phyloP scores from a whole-genome alignment of 2,329 filamentous ascomycete species.

The Dothistroma pini region DNA sequence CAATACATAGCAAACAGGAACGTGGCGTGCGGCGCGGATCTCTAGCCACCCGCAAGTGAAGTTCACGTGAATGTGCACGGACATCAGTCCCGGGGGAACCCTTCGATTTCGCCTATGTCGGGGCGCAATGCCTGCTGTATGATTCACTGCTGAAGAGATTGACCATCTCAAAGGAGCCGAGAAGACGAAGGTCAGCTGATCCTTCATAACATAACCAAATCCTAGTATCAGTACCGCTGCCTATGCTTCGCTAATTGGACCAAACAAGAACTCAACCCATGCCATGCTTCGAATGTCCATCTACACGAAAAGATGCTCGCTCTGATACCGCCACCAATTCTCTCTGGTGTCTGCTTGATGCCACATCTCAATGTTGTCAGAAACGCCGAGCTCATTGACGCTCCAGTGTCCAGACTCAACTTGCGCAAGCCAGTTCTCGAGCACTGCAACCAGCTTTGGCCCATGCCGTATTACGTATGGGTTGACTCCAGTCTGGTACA shows the following conservation, averaged over 20 bases:
- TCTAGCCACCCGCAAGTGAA: neutral
- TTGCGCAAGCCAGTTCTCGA: slow-evolving; percentile 34
- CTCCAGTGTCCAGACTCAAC: slow-evolving; percentile 34
- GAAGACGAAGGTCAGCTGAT: too few relatives aligned
- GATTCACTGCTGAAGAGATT: too few relatives aligned
- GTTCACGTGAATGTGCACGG: neutral
- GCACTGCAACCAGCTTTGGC: slow-evolving; percentile 31
- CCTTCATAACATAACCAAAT: too few relatives aligned
- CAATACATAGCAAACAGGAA: neutral
- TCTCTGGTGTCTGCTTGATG: slow-evolving; percentile 33
- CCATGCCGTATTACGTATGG: slow-evolving; percentile 35
- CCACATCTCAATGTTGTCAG: slow-evolving; percentile 33
- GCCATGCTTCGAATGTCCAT: neutral
- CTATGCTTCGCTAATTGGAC: neutral
- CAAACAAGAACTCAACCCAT: neutral
- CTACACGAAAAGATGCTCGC: slow-evolving; percentile 26
- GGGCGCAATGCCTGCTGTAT: too few relatives aligned
- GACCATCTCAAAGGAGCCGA: too few relatives aligned
- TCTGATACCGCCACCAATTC: slow-evolving; percentile 35
- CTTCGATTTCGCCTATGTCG: too few relatives aligned
- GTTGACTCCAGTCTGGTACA: slow-evolving; percentile 35
- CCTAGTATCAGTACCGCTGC: neutral
- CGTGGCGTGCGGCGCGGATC: neutral
- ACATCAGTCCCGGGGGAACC: too few relatives aligned
- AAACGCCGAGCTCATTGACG: slow-evolving; percentile 32